These are phyloP conservation scores for Solanum ossicruentum DNA, from an alignment of 257 asterid genomes.

Conservation along the genomic window DNA sequence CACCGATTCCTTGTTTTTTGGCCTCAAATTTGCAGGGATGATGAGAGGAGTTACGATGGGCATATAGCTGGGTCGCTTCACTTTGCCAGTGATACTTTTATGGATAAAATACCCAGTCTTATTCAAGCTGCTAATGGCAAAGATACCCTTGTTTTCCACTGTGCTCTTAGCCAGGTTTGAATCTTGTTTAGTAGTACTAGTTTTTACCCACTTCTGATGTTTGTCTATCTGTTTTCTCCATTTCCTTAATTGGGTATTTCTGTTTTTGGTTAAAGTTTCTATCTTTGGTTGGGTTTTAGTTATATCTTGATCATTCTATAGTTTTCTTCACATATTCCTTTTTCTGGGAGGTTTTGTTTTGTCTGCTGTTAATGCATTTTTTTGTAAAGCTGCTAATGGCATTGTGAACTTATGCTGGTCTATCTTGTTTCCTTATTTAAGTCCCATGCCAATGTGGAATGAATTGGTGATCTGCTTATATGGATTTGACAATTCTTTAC, in stretches of 20 bases:
- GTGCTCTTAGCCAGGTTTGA: slow-evolving; percentile 95
- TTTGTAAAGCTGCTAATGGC: not conserved
- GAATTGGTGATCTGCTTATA: not conserved
- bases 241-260: not conserved
- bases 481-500: not conserved
- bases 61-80: slow-evolving; percentile 92
- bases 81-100: slow-evolving; percentile 65
- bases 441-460: not conserved
- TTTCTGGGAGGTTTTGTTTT: not conserved
- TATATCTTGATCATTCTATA: not conserved
- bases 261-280: not conserved
- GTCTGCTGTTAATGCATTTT: not conserved
- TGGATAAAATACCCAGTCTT: slow-evolving; percentile 56
- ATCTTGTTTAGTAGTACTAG: not conserved
- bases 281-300: not conserved
- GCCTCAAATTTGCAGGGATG: slow-evolving; percentile 36
- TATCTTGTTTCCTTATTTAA: not conserved
- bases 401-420: not conserved
- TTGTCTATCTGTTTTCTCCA: not conserved
- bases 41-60: slow-evolving; percentile 85
- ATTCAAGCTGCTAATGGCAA: slow-evolving; percentile 60
- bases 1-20: not conserved
- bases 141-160: slow-evolving; percentile 91
- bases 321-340: not conserved
- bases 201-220: not conserved